Evolutionary conservation across 352 stramenopile species (phyloP), one percentile per base, ranked within the genome.

Genomic region (Globisporangium yorkense): DNA sequence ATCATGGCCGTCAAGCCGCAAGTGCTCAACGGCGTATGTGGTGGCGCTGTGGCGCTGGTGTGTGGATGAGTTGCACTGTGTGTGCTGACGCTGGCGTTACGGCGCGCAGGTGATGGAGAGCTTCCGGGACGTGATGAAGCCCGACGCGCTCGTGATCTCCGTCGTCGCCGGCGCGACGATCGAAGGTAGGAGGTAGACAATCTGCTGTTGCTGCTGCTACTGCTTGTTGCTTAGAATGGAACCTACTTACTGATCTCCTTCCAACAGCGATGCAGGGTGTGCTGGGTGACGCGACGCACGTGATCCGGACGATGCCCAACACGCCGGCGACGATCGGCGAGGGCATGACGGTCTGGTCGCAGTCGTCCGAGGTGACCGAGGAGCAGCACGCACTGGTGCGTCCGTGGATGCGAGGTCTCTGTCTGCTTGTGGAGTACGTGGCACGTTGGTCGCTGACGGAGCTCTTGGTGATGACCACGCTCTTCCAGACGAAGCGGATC

Each of bases 291-390:
- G 59, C 83, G 33, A 90, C 84, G 15, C 80, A 71, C 35, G 70
- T 99, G 62, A 96, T 97, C 47, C 87, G 94, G 29, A 92, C 71
- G 47, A 99, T 99, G 96, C 96, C 96, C 2, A 99, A 99, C 68
- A 99, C 96, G 7, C 96, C 96, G 4, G 92, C 92, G 24, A 96
- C 90, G 75, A 97, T 98, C 40, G 88, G 90, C 63, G 74, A 97
- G 63, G 94, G 96, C 52, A 97, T 98, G 63, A 98, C 96, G 0
- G 96, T 98, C 8, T 99, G 94, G 96, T 88, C 76, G 15, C 77
- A 87, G 56, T 89, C 77, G 20, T 68, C 65, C 2, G 73, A 91
- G 39, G 82, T 96, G 56, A 91, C 80, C 15, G 84, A 82, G 54
- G 73, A 79, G 27, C 80, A 94, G 61, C 77, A 92, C 46, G 57